Conservation (phyloP, 2,329 filamentous ascomycete species). For the Xylaria sp. region DNA sequence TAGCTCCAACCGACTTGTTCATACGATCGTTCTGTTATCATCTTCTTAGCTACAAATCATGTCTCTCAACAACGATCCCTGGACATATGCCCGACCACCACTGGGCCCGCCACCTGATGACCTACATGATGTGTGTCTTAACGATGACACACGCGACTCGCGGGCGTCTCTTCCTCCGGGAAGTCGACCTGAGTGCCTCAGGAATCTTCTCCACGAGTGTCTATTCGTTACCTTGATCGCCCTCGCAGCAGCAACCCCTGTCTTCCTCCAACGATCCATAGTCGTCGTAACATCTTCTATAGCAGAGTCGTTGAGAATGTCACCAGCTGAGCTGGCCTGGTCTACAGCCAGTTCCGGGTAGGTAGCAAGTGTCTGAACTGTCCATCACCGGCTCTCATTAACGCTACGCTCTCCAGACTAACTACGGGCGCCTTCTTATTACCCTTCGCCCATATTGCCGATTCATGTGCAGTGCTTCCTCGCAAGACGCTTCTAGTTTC, state of each 20-base stretch:
- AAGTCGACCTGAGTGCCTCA: conserved; percentile 47
- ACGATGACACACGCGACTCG: conserved; percentile 44
- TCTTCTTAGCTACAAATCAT: conserved; percentile 36
- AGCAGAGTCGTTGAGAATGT: conserved; percentile 44
- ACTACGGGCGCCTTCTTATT: conserved; percentile 50
- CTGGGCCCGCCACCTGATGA: conserved; percentile 41
- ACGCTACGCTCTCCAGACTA: conserved; percentile 36
- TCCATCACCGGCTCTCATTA: neutral
- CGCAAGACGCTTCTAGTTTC: conserved; percentile 48
- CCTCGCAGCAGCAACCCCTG: conserved; percentile 48
- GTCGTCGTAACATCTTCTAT: conserved; percentile 48
- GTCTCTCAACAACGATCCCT: conserved; percentile 42
- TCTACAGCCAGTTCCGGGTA: conserved; percentile 51
- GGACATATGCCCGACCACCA: conserved; percentile 39
- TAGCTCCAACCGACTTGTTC: conserved; percentile 26
- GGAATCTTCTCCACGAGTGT: conserved; percentile 45
- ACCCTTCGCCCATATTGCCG: conserved; percentile 49
- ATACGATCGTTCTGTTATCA: conserved; percentile 33
- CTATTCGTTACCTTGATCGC: conserved; percentile 48
- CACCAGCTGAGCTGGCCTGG: conserved; percentile 49
- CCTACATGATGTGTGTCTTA: conserved; percentile 48
- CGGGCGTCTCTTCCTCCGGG: conserved; percentile 40
- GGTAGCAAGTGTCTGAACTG: conserved; percentile 1
- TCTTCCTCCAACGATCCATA: conserved; percentile 50
- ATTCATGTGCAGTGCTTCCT: conserved; percentile 44